Evolutionary conservation across 805 yeast species (phyloP), one percentile per base, ranked within the genome.

Genomic region (Metschnikowia noctiluminum): DNA sequence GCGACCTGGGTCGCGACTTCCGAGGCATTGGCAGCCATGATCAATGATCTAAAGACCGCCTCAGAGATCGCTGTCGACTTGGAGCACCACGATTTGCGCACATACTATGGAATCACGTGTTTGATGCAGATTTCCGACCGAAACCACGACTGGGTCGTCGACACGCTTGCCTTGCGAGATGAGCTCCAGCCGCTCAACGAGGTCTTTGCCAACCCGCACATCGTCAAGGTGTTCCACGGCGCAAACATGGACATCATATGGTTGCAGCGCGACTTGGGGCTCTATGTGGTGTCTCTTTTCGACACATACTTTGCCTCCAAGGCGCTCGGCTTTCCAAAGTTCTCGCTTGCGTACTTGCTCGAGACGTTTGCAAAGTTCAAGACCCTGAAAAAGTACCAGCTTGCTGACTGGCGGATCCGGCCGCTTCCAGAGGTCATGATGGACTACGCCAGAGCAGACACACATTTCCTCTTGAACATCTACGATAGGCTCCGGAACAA

Each of bases 231-330:
- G 1, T 82, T 94, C 56, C 99, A 94, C 65, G 99, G 99, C 52
- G 96, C 99, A 0, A 84, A 81, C 57, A 90, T 89, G 96, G 99
- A 94, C 73, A 87, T 94, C 4, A 84, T 89, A 40, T 94, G 99
- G 99, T 73, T 94, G 34, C 99, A 94, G 70, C 76, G 98, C 54
- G 99, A 94, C 62, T 75, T 94, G 48, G 99, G 99, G 0, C 66
- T 94, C 9, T 94, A 94, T 60, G 70, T 94, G 6, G 99, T 94
- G 6, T 79, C 91, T 39, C 67, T 94, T 28, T 92, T 94, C 64
- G 99, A 94, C 66, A 94, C 99, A 0, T 92, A 78, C 64, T 91
- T 85, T 68, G 99, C 99, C 0, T 81, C 96, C 0, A 82, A 80
- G 52, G 81, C 79, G 13, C 70, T 94, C n/a, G 87, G 87, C 0